These are phyloP conservation scores for Talinum fruticosum DNA, from an alignment of 148 eudicot genomes.

Conservation along the genomic window DNA sequence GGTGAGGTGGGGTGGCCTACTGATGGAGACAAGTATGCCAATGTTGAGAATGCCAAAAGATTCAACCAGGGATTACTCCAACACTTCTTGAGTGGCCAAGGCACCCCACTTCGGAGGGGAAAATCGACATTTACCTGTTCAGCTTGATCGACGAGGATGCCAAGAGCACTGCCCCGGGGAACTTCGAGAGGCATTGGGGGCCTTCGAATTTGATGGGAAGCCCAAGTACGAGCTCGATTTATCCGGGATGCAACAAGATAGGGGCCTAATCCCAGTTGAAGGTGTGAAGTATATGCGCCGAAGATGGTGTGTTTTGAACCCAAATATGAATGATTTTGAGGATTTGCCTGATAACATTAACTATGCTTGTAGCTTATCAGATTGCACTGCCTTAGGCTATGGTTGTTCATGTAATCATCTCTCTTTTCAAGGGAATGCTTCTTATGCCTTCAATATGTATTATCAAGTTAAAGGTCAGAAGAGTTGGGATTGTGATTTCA, in stretches of 20 bases:
- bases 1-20: slow-evolving; percentile 66
- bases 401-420: slow-evolving; percentile 81
- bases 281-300: slow-evolving; percentile 58
- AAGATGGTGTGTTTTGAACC: slow-evolving; percentile 79
- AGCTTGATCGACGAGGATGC: slow-evolving; percentile 80
- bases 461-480: slow-evolving; percentile 70
- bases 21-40: slow-evolving; percentile 72
- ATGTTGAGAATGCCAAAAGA: slow-evolving; percentile 52
- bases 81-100: slow-evolving; percentile 54
- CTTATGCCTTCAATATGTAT: slow-evolving; percentile 96
- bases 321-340: slow-evolving; percentile 36
- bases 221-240: slow-evolving; percentile 77
- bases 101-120: slow-evolving; percentile 75
- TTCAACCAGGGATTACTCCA: slow-evolving; percentile 72
- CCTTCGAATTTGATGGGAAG: slow-evolving; percentile 82
- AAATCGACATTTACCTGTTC: slow-evolving; percentile 57
- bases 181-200: slow-evolving; percentile 96
- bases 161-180: slow-evolving; percentile 77
- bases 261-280: slow-evolving; percentile 52
- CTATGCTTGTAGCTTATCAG: slow-evolving; percentile 83
- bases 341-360: slow-evolving; percentile 55
- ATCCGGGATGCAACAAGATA: slow-evolving; percentile 40
- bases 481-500: slow-evolving; percentile 77
- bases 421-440: slow-evolving; percentile 58
- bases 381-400: slow-evolving; percentile 84